A percentile compares a stretch with the other conserved stretches of the same genome.
These are phyloP conservation scores for Camelina neglecta DNA, from an alignment of 345 rosid genomes.

Conservation along the genomic window DNA sequence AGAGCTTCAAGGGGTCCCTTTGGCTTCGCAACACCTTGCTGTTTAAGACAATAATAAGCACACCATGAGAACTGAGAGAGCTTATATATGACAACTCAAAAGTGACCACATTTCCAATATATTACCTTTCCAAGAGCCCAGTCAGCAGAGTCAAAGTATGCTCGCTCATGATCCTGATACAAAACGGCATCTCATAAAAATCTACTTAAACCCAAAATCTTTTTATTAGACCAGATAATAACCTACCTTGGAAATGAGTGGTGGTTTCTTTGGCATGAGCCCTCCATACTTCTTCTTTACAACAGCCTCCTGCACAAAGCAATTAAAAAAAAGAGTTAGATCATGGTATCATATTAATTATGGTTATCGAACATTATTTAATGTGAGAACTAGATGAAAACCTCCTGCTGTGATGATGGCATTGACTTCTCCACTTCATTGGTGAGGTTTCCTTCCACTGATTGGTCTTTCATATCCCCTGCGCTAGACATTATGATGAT, in stretches of 20 bases:
- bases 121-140: constrained; percentile 99
- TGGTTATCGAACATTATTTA: not conserved
- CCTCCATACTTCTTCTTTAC: constrained; percentile 96
- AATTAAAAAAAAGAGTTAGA: constrained; percentile 21
- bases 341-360: not conserved
- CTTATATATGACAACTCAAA: constrained; percentile 16
- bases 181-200: constrained; percentile 22
- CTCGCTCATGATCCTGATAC: constrained; percentile 90
- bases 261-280: constrained; percentile 94
- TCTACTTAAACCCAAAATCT: constrained; percentile 6
- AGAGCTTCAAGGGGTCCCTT: constrained; percentile 99
- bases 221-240: not conserved
- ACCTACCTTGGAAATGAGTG: constrained; percentile 94
- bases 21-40: constrained; percentile 98
- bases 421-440: constrained; percentile 48
- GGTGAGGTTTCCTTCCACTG: constrained; percentile 51
- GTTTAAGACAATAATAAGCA: constrained; percentile 31
- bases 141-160: constrained; percentile 98
- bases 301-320: constrained; percentile 62
- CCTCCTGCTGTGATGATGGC: constrained; percentile 78
- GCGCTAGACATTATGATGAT: constrained; percentile 52
- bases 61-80: constrained; percentile 28
- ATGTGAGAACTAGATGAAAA: constrained; percentile 33
- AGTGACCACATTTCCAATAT: constrained; percentile 4
- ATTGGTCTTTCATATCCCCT: constrained; percentile 61